phyloP scores from a whole-genome alignment of 2,329 filamentous ascomycete genomes.

The Epichloe sp. region DNA sequence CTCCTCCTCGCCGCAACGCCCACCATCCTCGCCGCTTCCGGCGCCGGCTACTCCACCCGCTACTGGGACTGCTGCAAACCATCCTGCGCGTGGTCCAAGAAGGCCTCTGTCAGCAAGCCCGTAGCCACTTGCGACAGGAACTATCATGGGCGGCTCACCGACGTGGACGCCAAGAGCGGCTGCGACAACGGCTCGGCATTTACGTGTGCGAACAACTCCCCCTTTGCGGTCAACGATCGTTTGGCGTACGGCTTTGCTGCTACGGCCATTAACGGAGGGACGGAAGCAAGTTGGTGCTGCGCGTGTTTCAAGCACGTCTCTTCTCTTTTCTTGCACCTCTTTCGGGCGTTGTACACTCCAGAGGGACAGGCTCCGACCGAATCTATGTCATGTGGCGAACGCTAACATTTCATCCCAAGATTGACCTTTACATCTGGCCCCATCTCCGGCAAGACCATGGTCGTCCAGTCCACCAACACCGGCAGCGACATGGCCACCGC shows the following conservation, averaged over 20 bases:
- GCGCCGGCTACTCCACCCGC: constrained; percentile 18
- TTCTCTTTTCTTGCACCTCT: background rate
- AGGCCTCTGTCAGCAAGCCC: constrained; percentile 36
- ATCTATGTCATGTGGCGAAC: background rate
- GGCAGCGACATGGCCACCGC: constrained; percentile 18
- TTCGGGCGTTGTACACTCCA: background rate
- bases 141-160: constrained; percentile 36
- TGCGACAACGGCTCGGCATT: constrained; percentile 46
- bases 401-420: constrained; percentile 6
- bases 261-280: constrained; percentile 39
- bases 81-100: constrained; percentile 47
- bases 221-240: constrained; percentile 45
- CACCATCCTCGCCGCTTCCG: constrained; percentile 15
- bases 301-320: constrained; percentile 41
- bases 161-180: constrained; percentile 34
- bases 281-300: constrained; percentile 52
- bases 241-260: constrained; percentile 53
- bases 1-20: constrained; percentile 9
- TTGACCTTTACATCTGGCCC: constrained; percentile 38
- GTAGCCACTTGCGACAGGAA: constrained; percentile 40
- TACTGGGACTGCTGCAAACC: constrained; percentile 62
- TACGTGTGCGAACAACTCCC: constrained; percentile 48
- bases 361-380: too few species aligned
- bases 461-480: constrained; percentile 52
- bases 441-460: constrained; percentile 46